A percentile compares a stretch with the other conserved stretches of the same genome.
These are phyloP conservation scores for Nepenthes gracilis DNA, from an alignment of 148 eudicot genomes.

Conservation along the genomic window DNA sequence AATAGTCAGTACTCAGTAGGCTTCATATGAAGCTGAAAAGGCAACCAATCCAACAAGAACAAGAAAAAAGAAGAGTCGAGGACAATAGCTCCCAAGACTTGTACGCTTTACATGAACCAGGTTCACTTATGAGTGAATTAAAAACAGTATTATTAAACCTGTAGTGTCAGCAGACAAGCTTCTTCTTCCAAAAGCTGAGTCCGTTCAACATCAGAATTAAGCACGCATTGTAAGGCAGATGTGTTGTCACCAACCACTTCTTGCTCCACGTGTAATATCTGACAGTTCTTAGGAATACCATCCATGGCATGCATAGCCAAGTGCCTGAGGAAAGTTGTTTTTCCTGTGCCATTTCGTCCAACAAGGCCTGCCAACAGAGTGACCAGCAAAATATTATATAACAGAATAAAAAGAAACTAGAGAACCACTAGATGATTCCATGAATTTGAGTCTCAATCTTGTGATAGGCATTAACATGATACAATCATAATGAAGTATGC, in stretches of 20 bases:
- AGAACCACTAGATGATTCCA: background rate
- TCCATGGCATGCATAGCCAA: constrained; percentile 97
- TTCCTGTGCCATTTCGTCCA: constrained; percentile 99
- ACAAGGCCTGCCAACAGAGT: constrained; percentile 65
- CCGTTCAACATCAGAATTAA: constrained; percentile 77
- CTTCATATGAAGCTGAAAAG: background rate
- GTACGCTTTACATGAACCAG: constrained; percentile 2
- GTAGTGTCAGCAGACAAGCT: constrained; percentile 50
- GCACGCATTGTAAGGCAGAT: constrained; percentile 87
- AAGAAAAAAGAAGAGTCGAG: background rate
- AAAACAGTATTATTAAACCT: constrained; percentile 33
- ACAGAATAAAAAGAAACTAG: background rate
- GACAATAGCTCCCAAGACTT: background rate
- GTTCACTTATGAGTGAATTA: background rate
- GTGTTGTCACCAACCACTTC: constrained; percentile 93
- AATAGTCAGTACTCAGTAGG: constrained; percentile 9
- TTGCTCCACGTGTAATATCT: constrained; percentile 95
- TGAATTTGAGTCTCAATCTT: no score
- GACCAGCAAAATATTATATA: background rate
- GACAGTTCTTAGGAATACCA: constrained; percentile 93
- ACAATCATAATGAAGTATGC: no score
- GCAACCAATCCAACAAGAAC: background rate
- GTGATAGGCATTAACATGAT: no score
- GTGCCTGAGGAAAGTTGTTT: constrained; percentile 93
- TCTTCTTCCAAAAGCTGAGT: constrained; percentile 83